Evolutionary conservation across 768 basidiomycete species (phyloP).

Genomic region (Sarcodon aspratus): DNA sequence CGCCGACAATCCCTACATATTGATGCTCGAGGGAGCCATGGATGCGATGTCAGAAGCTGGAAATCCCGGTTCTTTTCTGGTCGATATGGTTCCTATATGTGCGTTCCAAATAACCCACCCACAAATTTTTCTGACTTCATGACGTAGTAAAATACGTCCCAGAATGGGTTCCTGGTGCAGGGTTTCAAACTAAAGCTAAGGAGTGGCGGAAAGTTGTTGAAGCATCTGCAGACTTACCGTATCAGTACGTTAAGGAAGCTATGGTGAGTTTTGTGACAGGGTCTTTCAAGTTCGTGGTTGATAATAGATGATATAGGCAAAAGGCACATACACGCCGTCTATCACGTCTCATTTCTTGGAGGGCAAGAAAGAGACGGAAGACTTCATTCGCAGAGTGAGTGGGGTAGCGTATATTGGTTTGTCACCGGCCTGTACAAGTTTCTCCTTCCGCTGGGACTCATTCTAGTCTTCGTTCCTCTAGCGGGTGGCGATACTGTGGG

Average conservation of each 20-base stretch:
- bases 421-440: too few species aligned
- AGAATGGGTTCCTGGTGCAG: slow-evolving; percentile 12
- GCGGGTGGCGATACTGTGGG: too few species aligned
- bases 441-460: too few species aligned
- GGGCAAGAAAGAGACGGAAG: too few species aligned
- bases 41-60: background rate
- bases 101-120: background rate
- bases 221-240: slow-evolving; percentile 6
- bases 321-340: too few species aligned
- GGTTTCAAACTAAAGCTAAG: slow-evolving; percentile 7
- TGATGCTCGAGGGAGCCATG: slow-evolving; percentile 8
- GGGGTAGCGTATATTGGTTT: too few species aligned
- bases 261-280: too few species aligned
- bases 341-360: too few species aligned
- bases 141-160: slow-evolving; percentile 12
- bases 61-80: background rate
- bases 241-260: slow-evolving; percentile 6
- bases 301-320: too few species aligned
- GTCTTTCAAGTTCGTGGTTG: too few species aligned
- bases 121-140: background rate
- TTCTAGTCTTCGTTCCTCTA: too few species aligned
- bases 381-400: too few species aligned
- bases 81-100: background rate
- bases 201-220: slow-evolving; percentile 3
- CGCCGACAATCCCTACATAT: slow-evolving; percentile 10